Evolutionary conservation across 345 rosid species (phyloP), one percentile per base, ranked within the genome.

Genomic region (Triadica sebifera): DNA sequence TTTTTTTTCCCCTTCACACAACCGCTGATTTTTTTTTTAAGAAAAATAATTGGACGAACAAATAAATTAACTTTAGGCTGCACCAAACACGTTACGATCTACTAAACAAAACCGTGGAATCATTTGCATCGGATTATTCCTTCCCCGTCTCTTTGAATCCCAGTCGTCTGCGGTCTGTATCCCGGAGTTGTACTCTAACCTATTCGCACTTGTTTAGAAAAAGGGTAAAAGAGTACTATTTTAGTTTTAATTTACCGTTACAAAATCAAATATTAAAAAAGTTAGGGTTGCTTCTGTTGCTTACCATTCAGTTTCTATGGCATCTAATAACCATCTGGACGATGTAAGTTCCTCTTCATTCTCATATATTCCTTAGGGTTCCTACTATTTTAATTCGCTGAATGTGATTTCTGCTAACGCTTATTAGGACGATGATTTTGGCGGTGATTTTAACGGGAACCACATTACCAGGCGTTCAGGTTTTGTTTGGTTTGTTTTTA

Each of bases 341-440:
- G 87, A 86, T 45, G 96, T 89, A 79, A 81, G 88, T 57, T 55
- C 25, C 8, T 65, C 20, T 39, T 17, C 1, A 25, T 47, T 37
- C 34, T 3, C 5, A 45, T 57, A 2, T 8, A 2, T 38, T 5
- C 46, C 22, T n/a, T 52, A 41, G 71, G 75, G 74, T 56, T 65
- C 72, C 2, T 61, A 12, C 38, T 68, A 47, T 47, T 22, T 55
- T 39, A 15, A 15, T 20, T 39, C 46, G 43, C 11, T 55, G 13
- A 20, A 45, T 63, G 45, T 45, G 38, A 25, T 37, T 66, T 57
- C 75, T 9, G 50, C 66, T 50, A 24, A 15, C 15, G 8, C 51
- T 20, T 73, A 7, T 19, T 78, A 92, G 84, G 98, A 94, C 68
- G 97, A 94, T 80, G 98, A 89, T 83, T 94, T 94, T 71, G 98